A percentile compares a stretch with the other conserved stretches of the same genome.
These are phyloP conservation scores for Scenedesmus sp. DNA, from an alignment of 163 green algal species.

Conservation along the genomic window DNA sequence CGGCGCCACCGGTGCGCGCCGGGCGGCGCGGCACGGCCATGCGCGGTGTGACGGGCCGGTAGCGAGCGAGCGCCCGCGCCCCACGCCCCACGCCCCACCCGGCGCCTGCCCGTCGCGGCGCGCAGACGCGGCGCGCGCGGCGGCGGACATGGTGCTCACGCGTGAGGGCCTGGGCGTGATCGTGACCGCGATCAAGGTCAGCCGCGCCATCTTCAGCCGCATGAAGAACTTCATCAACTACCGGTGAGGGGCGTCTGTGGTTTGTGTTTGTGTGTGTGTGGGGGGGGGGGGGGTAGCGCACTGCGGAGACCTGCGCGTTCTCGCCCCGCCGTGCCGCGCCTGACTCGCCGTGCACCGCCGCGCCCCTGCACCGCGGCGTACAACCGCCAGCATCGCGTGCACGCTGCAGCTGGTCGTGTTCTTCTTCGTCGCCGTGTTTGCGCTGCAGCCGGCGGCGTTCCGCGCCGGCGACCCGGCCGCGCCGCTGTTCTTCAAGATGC, in stretches of 20 bases:
- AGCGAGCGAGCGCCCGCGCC: too few species aligned
- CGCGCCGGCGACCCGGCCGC: constrained; percentile 8
- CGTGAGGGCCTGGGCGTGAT: constrained; percentile 78
- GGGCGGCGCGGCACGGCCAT: constrained; percentile 83
- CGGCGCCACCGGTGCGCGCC: constrained; percentile 81
- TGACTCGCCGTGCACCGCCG: background rate
- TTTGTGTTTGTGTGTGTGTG: too few species aligned
- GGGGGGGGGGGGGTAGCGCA: too few species aligned
- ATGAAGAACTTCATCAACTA: constrained; percentile 90
- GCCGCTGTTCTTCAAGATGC: constrained; percentile 79
- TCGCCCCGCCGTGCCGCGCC: background rate
- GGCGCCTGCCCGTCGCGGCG: too few species aligned
- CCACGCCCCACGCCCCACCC: too few species aligned
- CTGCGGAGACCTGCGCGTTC: too few species aligned
- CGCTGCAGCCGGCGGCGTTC: constrained; percentile 69
- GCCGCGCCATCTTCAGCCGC: constrained; percentile 78
- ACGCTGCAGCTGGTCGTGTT: constrained; percentile 88
- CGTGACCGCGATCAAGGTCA: constrained; percentile 78
- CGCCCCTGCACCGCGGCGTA: background rate
- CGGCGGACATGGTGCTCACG: constrained; percentile 91
- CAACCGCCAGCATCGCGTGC: constrained; percentile 40
- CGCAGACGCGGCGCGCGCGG: constrained; percentile 83
- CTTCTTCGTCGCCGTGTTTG: constrained; percentile 88
- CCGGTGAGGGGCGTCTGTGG: constrained; percentile 47
- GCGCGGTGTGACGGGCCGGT: too few species aligned